Conservation (phyloP, 495 filamentous ascomycete species). For the Hypoxylon fuscum region DNA sequence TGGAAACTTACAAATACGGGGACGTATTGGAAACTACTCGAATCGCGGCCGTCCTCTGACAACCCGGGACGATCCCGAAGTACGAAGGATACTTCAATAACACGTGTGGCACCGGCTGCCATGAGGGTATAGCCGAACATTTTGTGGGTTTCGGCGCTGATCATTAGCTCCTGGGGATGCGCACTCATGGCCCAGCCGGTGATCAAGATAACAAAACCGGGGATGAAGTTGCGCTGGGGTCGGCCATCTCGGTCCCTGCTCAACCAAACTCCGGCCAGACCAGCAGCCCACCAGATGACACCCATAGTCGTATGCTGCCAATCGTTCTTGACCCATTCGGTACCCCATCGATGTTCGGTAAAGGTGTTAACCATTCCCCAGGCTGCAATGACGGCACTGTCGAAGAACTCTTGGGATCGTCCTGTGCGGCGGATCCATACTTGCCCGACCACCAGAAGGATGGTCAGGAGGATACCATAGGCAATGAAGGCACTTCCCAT, state of each 20-base stretch:
- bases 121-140: slow-evolving; percentile 96
- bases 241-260: slow-evolving; percentile 81
- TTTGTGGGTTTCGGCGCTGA: slow-evolving; percentile 90
- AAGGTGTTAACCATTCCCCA: slow-evolving; percentile 99
- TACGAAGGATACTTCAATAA: slow-evolving; percentile 92
- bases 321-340: slow-evolving; percentile 90
- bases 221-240: slow-evolving; percentile 91
- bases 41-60: slow-evolving; percentile 62
- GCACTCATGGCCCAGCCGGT: slow-evolving; percentile 96
- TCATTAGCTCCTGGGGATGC: slow-evolving; percentile 81
- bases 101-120: slow-evolving; percentile 81
- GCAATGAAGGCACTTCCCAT: slow-evolving; percentile 98
- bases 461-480: slow-evolving; percentile 87
- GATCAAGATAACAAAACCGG: slow-evolving; percentile 85
- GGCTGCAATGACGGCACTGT: slow-evolving; percentile 85
- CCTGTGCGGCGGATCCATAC: slow-evolving; percentile 84
- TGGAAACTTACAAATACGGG: slow-evolving; percentile 78
- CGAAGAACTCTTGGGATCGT: slow-evolving; percentile 96
- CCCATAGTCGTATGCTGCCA: slow-evolving; percentile 98
- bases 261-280: slow-evolving; percentile 90
- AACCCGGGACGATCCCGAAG: slow-evolving; percentile 73
- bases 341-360: slow-evolving; percentile 95
- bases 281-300: slow-evolving; percentile 96
- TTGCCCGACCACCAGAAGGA: slow-evolving; percentile 89
- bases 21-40: slow-evolving; percentile 92